Evolutionary conservation across 768 basidiomycete species (phyloP), one percentile per base, ranked within the genome.

Genomic region (Arthromyces matolae): DNA sequence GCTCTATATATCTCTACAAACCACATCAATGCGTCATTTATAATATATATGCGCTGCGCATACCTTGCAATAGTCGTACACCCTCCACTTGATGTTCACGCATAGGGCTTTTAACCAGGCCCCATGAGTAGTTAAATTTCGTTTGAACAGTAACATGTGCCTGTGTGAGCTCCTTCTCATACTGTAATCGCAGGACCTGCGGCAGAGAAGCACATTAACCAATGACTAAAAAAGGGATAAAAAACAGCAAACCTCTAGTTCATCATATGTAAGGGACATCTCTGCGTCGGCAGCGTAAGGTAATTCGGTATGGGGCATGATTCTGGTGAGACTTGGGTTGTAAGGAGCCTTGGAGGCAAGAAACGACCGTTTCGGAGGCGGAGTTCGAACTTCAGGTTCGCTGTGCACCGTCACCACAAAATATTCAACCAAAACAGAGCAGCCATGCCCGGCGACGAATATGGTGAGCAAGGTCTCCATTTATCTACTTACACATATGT

Each of bases 51-150:
- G n/a, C n/a, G n/a, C n/a, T n/a, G n/a, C 5, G 50, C 40, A 51
- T 58, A 84, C 95, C 94, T 81, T 95, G 93, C 46, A 99, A 72
- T 36, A 98, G 63, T 54, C 82, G 81, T 39, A 98, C 92, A 18
- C 96, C 96, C 61, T 96, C 89, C 0, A 87, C 89, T 61, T 98
- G 93, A 58, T 96, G 79, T 24, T 89, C 85, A 33, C 80, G 78
- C 56, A 80, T 66, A 10, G 88, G 89, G 58, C 89, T 91, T 74
- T 98, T 98, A 43, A 98, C 90, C 25, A 95, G 75, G 2, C 95
- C 95, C 95, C 95, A 96, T 32, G 91, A 82, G 67, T 87, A 94
- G 71, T 98, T 98, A 75, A 99, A 99, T 65, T 92, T 94, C 32
- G 93, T 95, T 70, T 99, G 96, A 6, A 86, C 79, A 8, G 91